Conservation (phyloP, 441 rosid genomes). For the Erodium texanum region DNA sequence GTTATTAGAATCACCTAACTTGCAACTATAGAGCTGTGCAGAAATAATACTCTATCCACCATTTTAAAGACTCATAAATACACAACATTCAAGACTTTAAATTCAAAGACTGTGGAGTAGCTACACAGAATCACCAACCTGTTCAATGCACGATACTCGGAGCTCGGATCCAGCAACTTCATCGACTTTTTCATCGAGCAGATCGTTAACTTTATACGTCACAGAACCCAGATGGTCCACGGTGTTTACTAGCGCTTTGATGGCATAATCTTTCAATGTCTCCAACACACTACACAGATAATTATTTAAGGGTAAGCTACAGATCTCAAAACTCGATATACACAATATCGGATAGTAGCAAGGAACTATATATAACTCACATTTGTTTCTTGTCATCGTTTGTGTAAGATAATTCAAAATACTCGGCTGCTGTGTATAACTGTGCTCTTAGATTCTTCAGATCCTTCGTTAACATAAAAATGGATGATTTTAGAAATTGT, state of each 20-base stretch:
- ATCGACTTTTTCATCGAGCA: conserved; percentile 75
- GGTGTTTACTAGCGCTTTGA: conserved; percentile 86
- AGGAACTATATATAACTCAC: conserved; percentile 36
- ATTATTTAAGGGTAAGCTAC: neutral
- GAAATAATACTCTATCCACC: neutral
- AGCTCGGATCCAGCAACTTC: conserved; percentile 70
- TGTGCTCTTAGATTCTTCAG: conserved; percentile 74
- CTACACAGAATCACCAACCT: conserved; percentile 34
- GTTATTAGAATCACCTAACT: neutral
- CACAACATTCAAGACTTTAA: neutral
- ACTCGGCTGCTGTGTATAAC: conserved; percentile 89
- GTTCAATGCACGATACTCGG: conserved; percentile 73
- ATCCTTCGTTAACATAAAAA: conserved; percentile 47
- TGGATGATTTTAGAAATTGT: no score
- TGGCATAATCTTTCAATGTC: conserved; percentile 82
- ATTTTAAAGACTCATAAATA: neutral
- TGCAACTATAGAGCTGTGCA: neutral
- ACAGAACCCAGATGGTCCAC: conserved; percentile 94
- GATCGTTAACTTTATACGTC: conserved; percentile 75
- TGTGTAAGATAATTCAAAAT: conserved; percentile 78
- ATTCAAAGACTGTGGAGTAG: neutral
- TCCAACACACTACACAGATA: conserved; percentile 64
- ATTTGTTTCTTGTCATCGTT: conserved; percentile 73
- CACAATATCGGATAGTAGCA: neutral
- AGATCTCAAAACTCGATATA: no score